Evolutionary conservation across 2,329 filamentous ascomycete genomes (phyloP), one percentile per base, ranked within the genome.

Genomic region (Hymenoscyphus occultus): DNA sequence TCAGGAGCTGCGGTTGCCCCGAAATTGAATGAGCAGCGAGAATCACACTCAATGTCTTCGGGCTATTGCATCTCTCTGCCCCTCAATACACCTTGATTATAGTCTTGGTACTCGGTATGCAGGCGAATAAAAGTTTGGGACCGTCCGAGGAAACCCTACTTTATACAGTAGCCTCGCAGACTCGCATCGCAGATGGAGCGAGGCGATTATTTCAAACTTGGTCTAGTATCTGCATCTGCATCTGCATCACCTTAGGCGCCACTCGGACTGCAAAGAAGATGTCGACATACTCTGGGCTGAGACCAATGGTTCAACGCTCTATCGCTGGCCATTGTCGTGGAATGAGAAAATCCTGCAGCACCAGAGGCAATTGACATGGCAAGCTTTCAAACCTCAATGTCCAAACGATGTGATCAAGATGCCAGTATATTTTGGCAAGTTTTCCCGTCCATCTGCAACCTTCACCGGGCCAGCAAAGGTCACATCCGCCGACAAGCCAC

Each of bases 401-500:
- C 28, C 5, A 5, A n/a, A 16, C 28, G 60, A 54, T 6, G 31
- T 61, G 16, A 6, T 35, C 22, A 19, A 19, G 59, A n/a, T 31
- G n/a, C 32, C 12, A n/a, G 19, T 10, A 42, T 10, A 28, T 14
- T 28, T 32, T 51, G 31, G 31, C n/a, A 51, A 31, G 12, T 19
- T 28, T 48, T 48, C n/a, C 42, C 42, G 42, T 48, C 42, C n/a
- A n/a, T 48, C 42, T 48, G 42, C 42, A 48, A n/a, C 42, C 16
- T 19, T 19, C 14, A 48, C 39, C 12, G 22, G n/a, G 31, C 35
- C 16, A 31, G 10, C 59, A 60, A 60, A 42, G 42, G 60, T 61
- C 28, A 61, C 60, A 56, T 48, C 60, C 60, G 48, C 28, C 60
- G 60, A 45, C 60, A 54, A 61, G 60, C 45, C 60, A 61, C 60